Conservation (phyloP, 2,329 filamentous ascomycete genomes). For the Myriosclerotinia duriaeana region DNA sequence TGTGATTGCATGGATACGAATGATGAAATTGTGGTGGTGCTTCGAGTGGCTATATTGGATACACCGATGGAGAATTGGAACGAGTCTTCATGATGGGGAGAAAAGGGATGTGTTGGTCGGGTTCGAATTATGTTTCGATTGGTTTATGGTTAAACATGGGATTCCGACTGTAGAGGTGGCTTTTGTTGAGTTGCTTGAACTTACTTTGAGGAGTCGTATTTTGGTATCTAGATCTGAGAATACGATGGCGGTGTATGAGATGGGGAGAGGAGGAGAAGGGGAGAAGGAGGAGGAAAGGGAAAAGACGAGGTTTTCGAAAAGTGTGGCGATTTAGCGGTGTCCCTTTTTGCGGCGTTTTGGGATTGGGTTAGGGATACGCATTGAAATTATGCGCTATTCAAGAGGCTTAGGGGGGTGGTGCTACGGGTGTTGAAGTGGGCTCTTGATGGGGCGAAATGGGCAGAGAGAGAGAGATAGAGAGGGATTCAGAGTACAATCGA, state of each 20-base stretch:
- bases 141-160: conserved; percentile 27
- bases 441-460: conserved; percentile 3
- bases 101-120: no score
- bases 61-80: no score
- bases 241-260: not conserved
- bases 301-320: conserved; percentile 32
- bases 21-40: conserved; percentile 31
- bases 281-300: not conserved
- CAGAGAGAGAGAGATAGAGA: conserved; percentile 2
- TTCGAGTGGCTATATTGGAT: not conserved
- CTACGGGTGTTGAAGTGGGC: conserved; percentile 4
- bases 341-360: conserved; percentile 38
- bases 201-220: not conserved
- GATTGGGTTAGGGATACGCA: conserved; percentile 40
- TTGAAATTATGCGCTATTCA: conserved; percentile 35
- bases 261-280: not conserved
- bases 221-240: not conserved
- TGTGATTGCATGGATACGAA: conserved; percentile 17
- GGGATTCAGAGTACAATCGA: not conserved
- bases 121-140: no score
- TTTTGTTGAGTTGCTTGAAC: conserved; percentile 38
- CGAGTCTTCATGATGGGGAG: no score
- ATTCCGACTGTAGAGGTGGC: conserved; percentile 37
- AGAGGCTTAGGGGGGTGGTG: conserved; percentile 14
- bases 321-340: conserved; percentile 37